Evolutionary conservation across 1,284 basidiomycete genomes (phyloP), one percentile per base, ranked within the genome.

Genomic region (Tetrapyrgos nigripes): DNA sequence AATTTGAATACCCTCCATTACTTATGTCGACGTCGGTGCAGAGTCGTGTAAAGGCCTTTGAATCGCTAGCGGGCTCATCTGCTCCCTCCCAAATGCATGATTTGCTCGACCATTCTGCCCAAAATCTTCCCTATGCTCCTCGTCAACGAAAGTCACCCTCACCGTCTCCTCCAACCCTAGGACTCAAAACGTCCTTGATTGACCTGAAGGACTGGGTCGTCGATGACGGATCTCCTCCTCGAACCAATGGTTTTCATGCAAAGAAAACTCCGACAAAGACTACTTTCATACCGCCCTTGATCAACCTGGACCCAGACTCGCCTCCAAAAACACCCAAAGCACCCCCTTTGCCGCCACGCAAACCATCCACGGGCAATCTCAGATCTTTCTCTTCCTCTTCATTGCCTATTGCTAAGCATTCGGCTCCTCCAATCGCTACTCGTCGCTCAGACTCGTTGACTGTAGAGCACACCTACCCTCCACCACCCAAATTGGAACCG

Each of bases 161-260:
- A 8, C 72, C 73, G 9, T 82, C 84, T 2, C 82, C 85, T 1
- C 80, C 81, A 21, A 81, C 77, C 60, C 73, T 88, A 14, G 80
- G 80, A 40, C 75, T 82, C 45, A 86, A 82, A 65, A 77, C 85
- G 1, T 91, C 90, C 33, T 75, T 89, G 55, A 82, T 90, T 62
- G 89, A 92, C 73, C 78, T 92, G 58, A 83, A 83, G 62, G 89
- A 91, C 68, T 91, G 89, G 88, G 81, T 89, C 56, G 76, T 90
- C 55, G 88, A 88, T 52, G 87, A 88, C 64, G 85, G 83, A 6
- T 73, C 66, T 54, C 70, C 65, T 35, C 68, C 51, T 58, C 73
- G 57, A 53, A 59, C 44, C 51, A 64, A 48, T 24, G 67, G 8
- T 64, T 63, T 60, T 58, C 59, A 29, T 43, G 50, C 40, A 59